Evolutionary conservation across 1,284 basidiomycete genomes (phyloP).

Genomic region (Hemileia vastatrix): DNA sequence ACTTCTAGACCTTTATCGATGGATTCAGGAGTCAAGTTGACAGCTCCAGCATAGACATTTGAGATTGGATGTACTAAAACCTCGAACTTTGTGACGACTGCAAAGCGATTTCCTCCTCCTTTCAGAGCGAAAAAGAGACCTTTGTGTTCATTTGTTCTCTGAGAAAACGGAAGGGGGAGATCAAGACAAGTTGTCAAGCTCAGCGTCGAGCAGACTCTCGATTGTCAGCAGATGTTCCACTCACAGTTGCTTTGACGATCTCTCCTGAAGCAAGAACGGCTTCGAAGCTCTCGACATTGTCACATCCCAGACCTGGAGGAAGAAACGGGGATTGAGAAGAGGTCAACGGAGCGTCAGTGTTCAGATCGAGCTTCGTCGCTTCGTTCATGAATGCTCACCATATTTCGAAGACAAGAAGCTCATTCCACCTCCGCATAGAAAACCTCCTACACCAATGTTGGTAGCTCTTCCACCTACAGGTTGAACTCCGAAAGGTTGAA

Average conservation of each 20-base stretch:
- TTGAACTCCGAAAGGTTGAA: slow-evolving; percentile 16
- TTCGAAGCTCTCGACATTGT: slow-evolving; percentile 23
- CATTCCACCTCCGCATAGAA: slow-evolving; percentile 28
- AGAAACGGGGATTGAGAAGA: too few species aligned
- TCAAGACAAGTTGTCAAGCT: too few species aligned
- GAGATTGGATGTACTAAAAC: slow-evolving; percentile 5
- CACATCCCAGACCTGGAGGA: slow-evolving; percentile 24
- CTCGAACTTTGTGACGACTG: slow-evolving; percentile 28
- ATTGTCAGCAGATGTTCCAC: too few species aligned
- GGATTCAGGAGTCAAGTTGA: slow-evolving; percentile 7
- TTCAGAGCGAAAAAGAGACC: slow-evolving; percentile 28
- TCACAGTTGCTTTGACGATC: slow-evolving; percentile 3
- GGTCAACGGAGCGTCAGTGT: too few species aligned
- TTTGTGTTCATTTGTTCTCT: not conserved
- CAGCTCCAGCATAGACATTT: slow-evolving; percentile 6
- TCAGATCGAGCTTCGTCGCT: too few species aligned
- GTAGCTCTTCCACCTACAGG: slow-evolving; percentile 27
- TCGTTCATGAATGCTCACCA: slow-evolving; percentile 5
- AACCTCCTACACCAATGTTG: slow-evolving; percentile 28
- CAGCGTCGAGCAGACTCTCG: too few species aligned
- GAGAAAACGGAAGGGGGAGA: too few species aligned
- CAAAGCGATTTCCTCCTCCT: slow-evolving; percentile 31
- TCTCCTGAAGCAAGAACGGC: slow-evolving; percentile 23
- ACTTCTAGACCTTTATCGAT: not conserved
- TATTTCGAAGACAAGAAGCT: slow-evolving; percentile 24